Conservation (phyloP, 345 rosid genomes). For the Moringa oleifera region DNA sequence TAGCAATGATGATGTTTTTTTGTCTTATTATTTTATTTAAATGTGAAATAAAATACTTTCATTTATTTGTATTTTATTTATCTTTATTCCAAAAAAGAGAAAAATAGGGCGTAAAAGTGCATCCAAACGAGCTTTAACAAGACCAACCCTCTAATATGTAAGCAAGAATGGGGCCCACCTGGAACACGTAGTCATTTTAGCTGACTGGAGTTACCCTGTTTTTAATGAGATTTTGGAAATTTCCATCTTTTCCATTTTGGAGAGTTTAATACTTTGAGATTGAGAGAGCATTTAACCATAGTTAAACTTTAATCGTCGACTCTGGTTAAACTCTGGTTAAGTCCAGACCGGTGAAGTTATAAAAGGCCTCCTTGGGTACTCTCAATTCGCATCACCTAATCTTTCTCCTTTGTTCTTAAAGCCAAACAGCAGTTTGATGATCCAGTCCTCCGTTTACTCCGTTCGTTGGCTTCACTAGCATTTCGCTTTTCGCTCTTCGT, state of each 20-base stretch:
- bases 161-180: constrained; percentile 1
- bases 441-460: neutral
- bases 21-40: no score
- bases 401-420: neutral
- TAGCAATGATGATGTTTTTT: no score
- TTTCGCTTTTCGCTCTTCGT: neutral
- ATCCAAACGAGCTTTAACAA: neutral
- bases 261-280: neutral
- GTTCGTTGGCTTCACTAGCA: constrained; percentile 1
- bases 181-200: neutral
- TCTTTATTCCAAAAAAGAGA: no score
- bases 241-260: neutral
- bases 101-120: no score
- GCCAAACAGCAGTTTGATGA: constrained; percentile 1
- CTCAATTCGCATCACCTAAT: neutral
- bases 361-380: constrained; percentile 8
- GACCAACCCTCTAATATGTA: no score
- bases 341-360: constrained; percentile 3
- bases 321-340: constrained; percentile 15
- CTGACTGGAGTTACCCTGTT: neutral
- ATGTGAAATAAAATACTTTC: neutral
- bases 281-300: constrained; percentile 34
- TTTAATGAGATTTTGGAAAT: neutral
- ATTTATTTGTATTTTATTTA: no score
- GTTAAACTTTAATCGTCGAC: constrained; percentile 7